Evolutionary conservation across 2,329 filamentous ascomycete genomes (phyloP), one percentile per base, ranked within the genome.

Genomic region (Hypoxylon sp.): DNA sequence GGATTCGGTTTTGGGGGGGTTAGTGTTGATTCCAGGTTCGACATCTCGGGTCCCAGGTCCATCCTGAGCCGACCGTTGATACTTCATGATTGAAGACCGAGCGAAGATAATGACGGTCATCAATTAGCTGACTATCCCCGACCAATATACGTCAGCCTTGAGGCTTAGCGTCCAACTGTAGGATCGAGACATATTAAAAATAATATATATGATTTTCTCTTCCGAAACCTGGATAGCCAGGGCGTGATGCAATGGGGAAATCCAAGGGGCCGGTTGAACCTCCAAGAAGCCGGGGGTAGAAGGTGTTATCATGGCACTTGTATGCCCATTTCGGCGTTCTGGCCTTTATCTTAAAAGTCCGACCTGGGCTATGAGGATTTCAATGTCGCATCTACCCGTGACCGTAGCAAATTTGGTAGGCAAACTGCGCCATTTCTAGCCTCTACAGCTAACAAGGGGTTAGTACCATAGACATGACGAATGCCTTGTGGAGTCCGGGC

Each of bases 291-390:
- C 37, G 17, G 21, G 39, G 59, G 17, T 55, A 39, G 6, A 17
- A 46, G 44, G 19, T 11, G 55, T 39, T 50, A 51, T 47, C 21
- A 61, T 13, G 24, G 15, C 27, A 46, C 24, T 55, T 7, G 37
- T 11, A 21, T 24, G 31, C 13, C 24, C 21, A 21, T 60, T 52
- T 54, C 55, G 59, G 63, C 19, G 27, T 35, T 44, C 51, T 55
- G 69, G 69, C 29, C 19, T 67, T 70, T 56, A 58, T 47, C 48
- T 10, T n/a, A 27, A 70, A 67, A 62, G n/a, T 56, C 70, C 65
- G 65, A 11, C 31, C 21, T 19, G 3, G 46, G 13, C 15, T 11
- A 27, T 21, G 31, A n/a, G 21, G 4, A 15, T 11, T 6, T 2
- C 4, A 19, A 60, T 6, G 50, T 50, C 7, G n/a, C 39, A 29